Evolutionary conservation across 164 flowering plant species (phyloP).

Genomic region (Stephania yunnanensis): DNA sequence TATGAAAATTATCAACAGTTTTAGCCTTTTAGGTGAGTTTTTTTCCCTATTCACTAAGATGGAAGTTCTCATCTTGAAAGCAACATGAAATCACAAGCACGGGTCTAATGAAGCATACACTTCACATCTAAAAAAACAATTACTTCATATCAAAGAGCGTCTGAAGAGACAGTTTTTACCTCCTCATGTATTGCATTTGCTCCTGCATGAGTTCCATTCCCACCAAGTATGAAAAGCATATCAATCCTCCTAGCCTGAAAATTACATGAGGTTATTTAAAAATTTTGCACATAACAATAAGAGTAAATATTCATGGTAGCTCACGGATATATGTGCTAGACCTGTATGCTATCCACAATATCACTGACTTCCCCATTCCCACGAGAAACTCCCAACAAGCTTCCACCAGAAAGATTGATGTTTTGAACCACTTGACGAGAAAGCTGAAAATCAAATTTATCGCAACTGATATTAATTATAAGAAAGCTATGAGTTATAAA

Average conservation of each 20-base stretch:
- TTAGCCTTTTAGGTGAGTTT: not conserved
- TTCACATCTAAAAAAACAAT: not conserved
- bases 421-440: constrained; percentile 36
- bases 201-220: constrained; percentile 48
- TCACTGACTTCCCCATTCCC: constrained; percentile 23
- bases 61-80: not conserved
- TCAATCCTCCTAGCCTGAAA: constrained; percentile 35
- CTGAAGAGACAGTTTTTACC: constrained; percentile 24
- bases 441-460: constrained; percentile 19
- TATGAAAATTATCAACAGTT: not conserved
- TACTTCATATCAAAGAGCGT: not conserved
- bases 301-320: not conserved
- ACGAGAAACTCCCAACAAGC: constrained; percentile 35
- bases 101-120: not conserved
- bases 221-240: constrained; percentile 44
- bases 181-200: constrained; percentile 43
- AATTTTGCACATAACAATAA: not conserved
- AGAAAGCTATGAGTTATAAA: not conserved
- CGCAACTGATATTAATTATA: not conserved
- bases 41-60: not conserved
- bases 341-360: constrained; percentile 35
- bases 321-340: not conserved
- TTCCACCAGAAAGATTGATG: constrained; percentile 38
- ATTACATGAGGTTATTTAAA: not conserved
- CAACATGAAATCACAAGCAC: not conserved